Evolutionary conservation across 768 basidiomycete species (phyloP), one percentile per base, ranked within the genome.

Genomic region (Serendipita sp.): DNA sequence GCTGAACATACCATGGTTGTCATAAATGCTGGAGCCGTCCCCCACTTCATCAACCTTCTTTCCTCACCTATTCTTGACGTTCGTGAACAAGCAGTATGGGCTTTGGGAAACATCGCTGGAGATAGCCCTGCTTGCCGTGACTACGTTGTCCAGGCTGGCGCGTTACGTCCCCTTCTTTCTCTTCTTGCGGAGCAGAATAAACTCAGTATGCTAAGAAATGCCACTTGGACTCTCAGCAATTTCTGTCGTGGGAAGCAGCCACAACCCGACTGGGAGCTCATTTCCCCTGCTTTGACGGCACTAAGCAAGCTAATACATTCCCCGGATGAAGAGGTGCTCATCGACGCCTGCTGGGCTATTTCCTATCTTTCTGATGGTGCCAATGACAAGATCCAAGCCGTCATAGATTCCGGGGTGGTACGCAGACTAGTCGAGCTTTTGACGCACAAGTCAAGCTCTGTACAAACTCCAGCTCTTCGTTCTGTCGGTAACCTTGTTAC

Each of bases 311-410:
- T 99, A 70, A 97, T 99, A 75, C 98, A 97, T 77, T 97, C 95
- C 35, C 82, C 98, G 71, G 96, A 99, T 73, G 96, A 98, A 71
- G 96, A 99, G 76, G 97, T 97, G 69, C 78, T 99, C 71, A 99
- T 99, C 72, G 96, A 99, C 74, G 96, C 96, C 13, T 99, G 96
- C 80, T 99, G 96, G 96, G 96, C 96, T 32, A 95, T 99, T 74
- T 97, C 94, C 45, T 99, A 99, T 76, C 86, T 99, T 44, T 98
- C 95, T 1, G 96, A 99, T 74, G 96, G 96, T 58, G 89, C 93
- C 38, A 96, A 96, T 72, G 96, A 99, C 79, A 99, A 99, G 80
- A 99, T 99, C 66, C 96, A 99, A 75, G 96, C 96, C 36, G 96
- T 99, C 65, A 98, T 99, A 70, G 95, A 98, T 76, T 91, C 90